These are phyloP conservation scores for Magnolia officinalis DNA, from an alignment of 164 flowering plant genomes.

Conservation along the genomic window DNA sequence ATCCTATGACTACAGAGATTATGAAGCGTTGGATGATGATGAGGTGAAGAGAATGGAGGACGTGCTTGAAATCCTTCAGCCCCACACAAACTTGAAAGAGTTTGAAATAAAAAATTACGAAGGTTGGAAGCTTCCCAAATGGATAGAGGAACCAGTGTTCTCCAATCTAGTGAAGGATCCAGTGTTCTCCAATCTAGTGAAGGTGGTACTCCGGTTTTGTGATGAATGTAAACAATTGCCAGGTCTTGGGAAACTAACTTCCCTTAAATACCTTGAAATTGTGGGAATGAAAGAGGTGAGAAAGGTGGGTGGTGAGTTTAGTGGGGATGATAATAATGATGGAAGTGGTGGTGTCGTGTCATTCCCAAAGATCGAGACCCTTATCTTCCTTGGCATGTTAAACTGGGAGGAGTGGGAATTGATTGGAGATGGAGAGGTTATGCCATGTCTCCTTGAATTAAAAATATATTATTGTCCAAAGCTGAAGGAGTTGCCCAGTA, in stretches of 20 bases:
- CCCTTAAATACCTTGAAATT: neutral
- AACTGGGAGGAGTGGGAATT: neutral
- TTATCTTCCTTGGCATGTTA: rapidly evolving
- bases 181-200: neutral
- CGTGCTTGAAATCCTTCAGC: neutral
- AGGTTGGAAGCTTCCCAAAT: neutral
- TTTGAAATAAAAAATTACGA: neutral
- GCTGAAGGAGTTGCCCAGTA: neutral
- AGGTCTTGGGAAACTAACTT: neutral
- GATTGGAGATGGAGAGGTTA: neutral
- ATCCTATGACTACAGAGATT: neutral
- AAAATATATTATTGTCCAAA: neutral
- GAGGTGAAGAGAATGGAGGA: neutral
- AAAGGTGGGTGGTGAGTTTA: neutral
- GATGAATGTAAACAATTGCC: neutral
- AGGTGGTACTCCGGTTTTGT: neutral
- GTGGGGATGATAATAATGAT: neutral
- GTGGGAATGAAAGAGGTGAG: neutral
- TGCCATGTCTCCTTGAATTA: neutral
- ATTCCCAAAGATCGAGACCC: neutral
- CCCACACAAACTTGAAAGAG: neutral
- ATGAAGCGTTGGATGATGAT: neutral
- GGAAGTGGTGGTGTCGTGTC: neutral
- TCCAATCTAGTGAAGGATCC: neutral
- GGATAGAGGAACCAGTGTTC: neutral